Conservation (phyloP, 176 grass and related monocot genomes). For the Avena eriantha region DNA sequence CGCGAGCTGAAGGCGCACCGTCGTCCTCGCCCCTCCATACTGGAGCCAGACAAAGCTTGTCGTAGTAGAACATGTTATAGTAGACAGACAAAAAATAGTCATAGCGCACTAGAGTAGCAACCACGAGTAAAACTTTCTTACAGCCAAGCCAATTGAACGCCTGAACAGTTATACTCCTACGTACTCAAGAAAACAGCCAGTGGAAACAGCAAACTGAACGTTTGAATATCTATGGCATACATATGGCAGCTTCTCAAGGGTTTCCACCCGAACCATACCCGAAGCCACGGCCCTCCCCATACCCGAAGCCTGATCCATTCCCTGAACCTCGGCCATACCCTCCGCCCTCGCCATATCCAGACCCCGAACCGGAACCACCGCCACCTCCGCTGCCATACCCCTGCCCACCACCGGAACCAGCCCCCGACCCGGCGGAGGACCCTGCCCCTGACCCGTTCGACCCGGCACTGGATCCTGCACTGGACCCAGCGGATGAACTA, state of each 20-base stretch:
- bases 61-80: no score
- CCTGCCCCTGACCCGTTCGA: slow-evolving; percentile 41
- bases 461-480: slow-evolving; percentile 36
- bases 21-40: no score
- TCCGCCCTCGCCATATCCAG: slow-evolving; percentile 29
- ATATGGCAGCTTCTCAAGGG: not conserved
- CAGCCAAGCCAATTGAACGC: no score
- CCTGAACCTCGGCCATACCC: slow-evolving; percentile 16
- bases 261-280: slow-evolving; percentile 24
- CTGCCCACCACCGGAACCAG: slow-evolving; percentile 28
- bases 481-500: slow-evolving; percentile 52
- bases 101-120: no score
- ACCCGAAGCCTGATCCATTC: not conserved
- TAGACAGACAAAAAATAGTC: no score
- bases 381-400: slow-evolving; percentile 20
- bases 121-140: no score
- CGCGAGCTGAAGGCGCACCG: no score
- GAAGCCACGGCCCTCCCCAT: slow-evolving; percentile 38
- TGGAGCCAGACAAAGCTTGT: no score
- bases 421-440: slow-evolving; percentile 51
- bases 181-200: no score
- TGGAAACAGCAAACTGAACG: no score
- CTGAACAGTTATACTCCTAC: no score
- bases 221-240: no score
- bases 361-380: not conserved